Evolutionary conservation across 805 yeast genomes (phyloP), one percentile per base, ranked within the genome.

Genomic region (Ogataea pilisensis): DNA sequence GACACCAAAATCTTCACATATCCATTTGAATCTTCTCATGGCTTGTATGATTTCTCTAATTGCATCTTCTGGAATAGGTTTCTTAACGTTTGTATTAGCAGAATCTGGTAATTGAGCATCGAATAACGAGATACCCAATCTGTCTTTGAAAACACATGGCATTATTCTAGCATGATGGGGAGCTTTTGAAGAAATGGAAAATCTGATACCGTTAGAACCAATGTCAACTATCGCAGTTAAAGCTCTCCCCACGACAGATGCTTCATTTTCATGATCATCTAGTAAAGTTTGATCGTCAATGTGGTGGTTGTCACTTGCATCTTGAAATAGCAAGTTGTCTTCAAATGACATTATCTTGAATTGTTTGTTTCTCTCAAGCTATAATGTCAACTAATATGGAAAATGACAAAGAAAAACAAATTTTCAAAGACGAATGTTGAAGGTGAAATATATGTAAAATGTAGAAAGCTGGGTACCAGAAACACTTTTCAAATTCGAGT

Each of bases 141-240:
- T 64, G 50, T 84, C 91, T 47, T 83, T 85, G 62, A 78, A 84
- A 9, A 83, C 79, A 55, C 87, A 80, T 1, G 93, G 91, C 75
- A 85, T 76, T 4, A 81, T 79, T 45, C 93, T 69, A 1, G 87
- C 86, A 57, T 81, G 85, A 45, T 75, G 80, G 1, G 82, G 68
- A 3, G 84, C 82, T 36, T 76, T 70, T 2, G 88, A 81, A 14
- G 87, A 78, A 31, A 84, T 82, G 31, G 85, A 76, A 54, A 85
- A 82, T 38, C 90, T 65, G 34, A 84, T 73, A 29, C 87, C 90
- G 54, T 82, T 81, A 16, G 90, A 80, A 8, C 90, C 91, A 17
- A 85, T 80, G 57, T 85, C 90, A 3, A 82, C 88, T 34, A 84
- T 76, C 8, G 82, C 88, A 14, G 75, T 70, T 26, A 78, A 55